phyloP scores from a whole-genome alignment of 192 early-diverging fungal species.

The Phycomyces blakesleeanus region DNA sequence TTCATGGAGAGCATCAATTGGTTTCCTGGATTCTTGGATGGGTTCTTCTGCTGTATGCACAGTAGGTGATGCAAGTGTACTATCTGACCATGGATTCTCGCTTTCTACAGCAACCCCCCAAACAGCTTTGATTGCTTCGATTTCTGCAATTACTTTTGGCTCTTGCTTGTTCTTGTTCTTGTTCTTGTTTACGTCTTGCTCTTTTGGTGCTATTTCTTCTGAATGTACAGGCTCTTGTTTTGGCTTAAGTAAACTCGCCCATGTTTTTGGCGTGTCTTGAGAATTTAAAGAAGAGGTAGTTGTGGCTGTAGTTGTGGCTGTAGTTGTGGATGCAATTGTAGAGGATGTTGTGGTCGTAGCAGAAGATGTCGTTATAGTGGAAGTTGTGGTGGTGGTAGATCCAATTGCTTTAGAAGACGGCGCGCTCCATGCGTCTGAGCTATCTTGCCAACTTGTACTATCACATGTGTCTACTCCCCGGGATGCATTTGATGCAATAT shows the following conservation, averaged over 20 bases:
- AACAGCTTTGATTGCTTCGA: too few relatives aligned
- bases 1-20: too few relatives aligned
- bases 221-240: neutral
- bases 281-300: conserved; percentile 22
- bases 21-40: too few relatives aligned
- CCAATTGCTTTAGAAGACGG: neutral
- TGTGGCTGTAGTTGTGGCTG: conserved; percentile 12
- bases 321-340: conserved; percentile 4
- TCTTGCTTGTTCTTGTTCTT: neutral
- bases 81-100: too few relatives aligned
- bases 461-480: neutral
- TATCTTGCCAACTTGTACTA: too few relatives aligned
- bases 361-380: neutral
- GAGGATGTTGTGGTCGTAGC: neutral
- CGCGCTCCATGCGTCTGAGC: neutral
- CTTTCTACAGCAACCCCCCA: too few relatives aligned
- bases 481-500: conserved; percentile 24
- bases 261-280: conserved; percentile 28
- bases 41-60: too few relatives aligned
- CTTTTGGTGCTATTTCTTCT: too few relatives aligned
- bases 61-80: too few relatives aligned
- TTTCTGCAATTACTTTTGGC: too few relatives aligned
- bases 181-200: neutral
- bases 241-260: conserved; percentile 40
- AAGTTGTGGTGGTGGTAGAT: conserved; percentile 2